Evolutionary conservation across 441 rosid genomes (phyloP).

Genomic region (Eruca vesicaria): DNA sequence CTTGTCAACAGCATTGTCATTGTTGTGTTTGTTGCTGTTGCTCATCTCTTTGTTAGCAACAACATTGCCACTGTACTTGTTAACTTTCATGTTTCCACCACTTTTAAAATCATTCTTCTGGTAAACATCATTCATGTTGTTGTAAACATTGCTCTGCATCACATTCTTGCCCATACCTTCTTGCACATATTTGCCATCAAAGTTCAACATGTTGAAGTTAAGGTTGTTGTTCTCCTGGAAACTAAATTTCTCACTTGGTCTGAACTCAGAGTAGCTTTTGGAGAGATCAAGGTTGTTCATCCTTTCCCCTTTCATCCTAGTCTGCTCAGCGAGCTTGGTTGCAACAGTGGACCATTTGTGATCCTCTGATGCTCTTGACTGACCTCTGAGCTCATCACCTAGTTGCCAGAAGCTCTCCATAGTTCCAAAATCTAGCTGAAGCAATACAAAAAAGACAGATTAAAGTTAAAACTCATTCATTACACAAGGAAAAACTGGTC

Average conservation of each 20-base stretch:
- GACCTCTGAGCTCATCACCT: slow-evolving; percentile 94
- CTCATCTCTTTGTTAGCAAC: slow-evolving; percentile 52
- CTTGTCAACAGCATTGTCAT: slow-evolving; percentile 64
- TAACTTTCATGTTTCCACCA: slow-evolving; percentile 43
- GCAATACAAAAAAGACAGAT: neutral
- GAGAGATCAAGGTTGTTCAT: slow-evolving; percentile 87
- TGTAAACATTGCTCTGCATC: slow-evolving; percentile 52
- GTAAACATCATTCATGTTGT: slow-evolving; percentile 58
- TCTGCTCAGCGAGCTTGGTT: slow-evolving; percentile 85
- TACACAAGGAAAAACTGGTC: too few species aligned
- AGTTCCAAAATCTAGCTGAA: neutral
- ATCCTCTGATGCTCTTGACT: slow-evolving; percentile 81
- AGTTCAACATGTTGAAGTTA: slow-evolving; percentile 74
- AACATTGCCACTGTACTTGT: slow-evolving; percentile 69
- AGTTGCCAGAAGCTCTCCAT: slow-evolving; percentile 81
- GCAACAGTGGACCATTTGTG: slow-evolving; percentile 87
- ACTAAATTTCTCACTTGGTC: slow-evolving; percentile 62
- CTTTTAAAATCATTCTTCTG: slow-evolving; percentile 57
- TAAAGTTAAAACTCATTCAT: too few species aligned
- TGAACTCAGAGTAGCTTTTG: slow-evolving; percentile 57
- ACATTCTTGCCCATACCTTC: slow-evolving; percentile 41
- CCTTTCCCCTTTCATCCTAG: slow-evolving; percentile 73
- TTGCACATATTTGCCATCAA: slow-evolving; percentile 42
- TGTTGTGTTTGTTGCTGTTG: slow-evolving; percentile 40
- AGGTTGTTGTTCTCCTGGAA: slow-evolving; percentile 73